Conservation (phyloP, 352 stramenopile genomes). For the Phytophthora constricta region DNA sequence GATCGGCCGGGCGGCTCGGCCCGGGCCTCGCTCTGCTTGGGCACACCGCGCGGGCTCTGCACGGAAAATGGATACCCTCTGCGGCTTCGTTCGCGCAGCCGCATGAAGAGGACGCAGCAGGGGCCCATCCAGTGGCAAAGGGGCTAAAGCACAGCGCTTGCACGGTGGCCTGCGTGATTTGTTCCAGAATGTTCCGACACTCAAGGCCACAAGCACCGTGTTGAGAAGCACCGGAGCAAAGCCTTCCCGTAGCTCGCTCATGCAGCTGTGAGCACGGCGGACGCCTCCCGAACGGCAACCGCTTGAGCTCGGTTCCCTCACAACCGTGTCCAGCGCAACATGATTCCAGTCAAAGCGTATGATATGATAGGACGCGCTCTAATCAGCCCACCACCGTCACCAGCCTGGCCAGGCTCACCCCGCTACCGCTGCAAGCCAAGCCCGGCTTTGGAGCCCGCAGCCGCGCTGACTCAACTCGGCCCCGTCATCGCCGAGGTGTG, state of each 20-base stretch:
- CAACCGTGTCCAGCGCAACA: neutral
- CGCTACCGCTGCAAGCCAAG: neutral
- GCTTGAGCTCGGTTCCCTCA: too few relatives aligned
- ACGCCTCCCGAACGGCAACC: conserved; percentile 9
- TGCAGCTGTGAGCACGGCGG: conserved; percentile 27
- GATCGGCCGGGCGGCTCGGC: too few relatives aligned
- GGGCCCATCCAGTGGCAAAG: too few relatives aligned
- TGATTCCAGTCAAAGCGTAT: neutral
- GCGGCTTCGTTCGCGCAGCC: conserved; percentile 32
- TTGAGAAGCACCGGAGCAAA: conserved; percentile 13
- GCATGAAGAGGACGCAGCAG: conserved; percentile 17
- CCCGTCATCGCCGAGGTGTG: conserved; percentile 18
- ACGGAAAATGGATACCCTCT: conserved; percentile 32
- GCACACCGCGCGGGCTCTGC: conserved; percentile 28
- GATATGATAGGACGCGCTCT: neutral
- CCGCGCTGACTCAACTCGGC: conserved; percentile 20
- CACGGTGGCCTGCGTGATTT: conserved; percentile 15
- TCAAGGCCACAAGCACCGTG: conserved; percentile 10
- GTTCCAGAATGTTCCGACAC: conserved; percentile 43
- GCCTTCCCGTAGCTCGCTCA: conserved; percentile 22
- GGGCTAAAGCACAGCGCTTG: conserved; percentile 19
- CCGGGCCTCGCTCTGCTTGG: conserved; percentile 5
- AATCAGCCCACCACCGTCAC: neutral
- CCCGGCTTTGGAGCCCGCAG: neutral
- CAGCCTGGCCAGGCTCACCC: neutral